Evolutionary conservation across 192 early-diverging fungal species (phyloP).

Genomic region (Fimicolochytrium jonesii): DNA sequence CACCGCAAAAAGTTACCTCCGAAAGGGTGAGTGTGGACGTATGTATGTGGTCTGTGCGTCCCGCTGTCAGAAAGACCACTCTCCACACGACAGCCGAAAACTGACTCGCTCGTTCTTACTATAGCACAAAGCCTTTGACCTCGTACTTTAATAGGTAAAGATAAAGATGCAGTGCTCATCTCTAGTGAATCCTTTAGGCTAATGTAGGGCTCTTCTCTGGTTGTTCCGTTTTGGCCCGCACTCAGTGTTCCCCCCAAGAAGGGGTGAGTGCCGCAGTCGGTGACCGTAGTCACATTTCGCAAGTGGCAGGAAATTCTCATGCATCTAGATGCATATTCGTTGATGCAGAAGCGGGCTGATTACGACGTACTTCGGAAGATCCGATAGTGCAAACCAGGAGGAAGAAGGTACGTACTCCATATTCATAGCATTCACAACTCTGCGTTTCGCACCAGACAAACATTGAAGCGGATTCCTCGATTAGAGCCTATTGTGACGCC

Average conservation of each 20-base stretch:
- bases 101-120: no score
- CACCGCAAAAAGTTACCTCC: no score
- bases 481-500: background rate
- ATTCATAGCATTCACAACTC: background rate
- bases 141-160: constrained; percentile 1
- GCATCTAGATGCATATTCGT: no score
- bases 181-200: background rate
- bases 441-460: background rate
- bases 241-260: constrained; percentile 7
- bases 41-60: no score
- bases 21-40: no score
- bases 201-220: background rate
- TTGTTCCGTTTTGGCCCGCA: background rate
- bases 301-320: background rate
- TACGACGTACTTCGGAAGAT: background rate
- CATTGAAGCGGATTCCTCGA: background rate
- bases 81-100: no score
- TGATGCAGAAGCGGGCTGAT: constrained; percentile 3
- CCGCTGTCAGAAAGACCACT: no score
- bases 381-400: background rate
- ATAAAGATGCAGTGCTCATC: background rate
- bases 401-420: background rate
- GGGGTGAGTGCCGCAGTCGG: background rate
- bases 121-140: constrained; percentile 8
- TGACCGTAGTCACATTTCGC: background rate